A percentile compares a stretch with the other conserved stretches of the same genome.
Conservation (phyloP, 2,329 filamentous ascomycete species). For the Tothia fuscella region DNA sequence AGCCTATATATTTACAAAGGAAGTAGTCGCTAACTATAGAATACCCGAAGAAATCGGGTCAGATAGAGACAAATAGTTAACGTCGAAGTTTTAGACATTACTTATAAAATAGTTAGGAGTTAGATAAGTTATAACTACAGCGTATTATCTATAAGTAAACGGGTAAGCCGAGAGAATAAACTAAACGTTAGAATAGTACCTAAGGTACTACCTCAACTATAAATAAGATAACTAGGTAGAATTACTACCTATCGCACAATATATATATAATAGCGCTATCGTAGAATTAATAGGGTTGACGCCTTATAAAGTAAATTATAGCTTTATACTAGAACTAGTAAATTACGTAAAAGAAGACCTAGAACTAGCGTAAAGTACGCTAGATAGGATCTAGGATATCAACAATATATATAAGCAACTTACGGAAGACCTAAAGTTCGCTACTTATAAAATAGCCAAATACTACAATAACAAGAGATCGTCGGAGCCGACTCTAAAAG, state of each 20-base stretch:
- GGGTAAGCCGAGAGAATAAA: too few species aligned
- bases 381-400: not conserved
- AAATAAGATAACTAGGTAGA: too few species aligned
- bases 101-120: too few species aligned
- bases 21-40: too few species aligned
- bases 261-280: slow-evolving; percentile 12
- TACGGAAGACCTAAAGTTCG: not conserved
- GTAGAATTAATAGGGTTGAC: not conserved
- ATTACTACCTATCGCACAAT: slow-evolving; percentile 12
- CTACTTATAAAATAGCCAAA: not conserved
- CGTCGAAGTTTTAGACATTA: too few species aligned
- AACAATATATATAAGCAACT: not conserved
- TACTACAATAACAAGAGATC: slow-evolving; percentile 4
- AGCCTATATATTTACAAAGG: too few species aligned
- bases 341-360: not conserved
- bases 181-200: too few species aligned
- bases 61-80: too few species aligned
- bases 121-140: too few species aligned
- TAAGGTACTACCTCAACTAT: too few species aligned
- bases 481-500: slow-evolving; percentile 7
- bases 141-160: too few species aligned
- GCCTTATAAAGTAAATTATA: slow-evolving; percentile 2
- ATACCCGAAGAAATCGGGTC: too few species aligned
- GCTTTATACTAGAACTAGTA: not conserved
- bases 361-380: not conserved